Conservation (phyloP, 2,329 filamentous ascomycete species). For the Verticillium isaacii region DNA sequence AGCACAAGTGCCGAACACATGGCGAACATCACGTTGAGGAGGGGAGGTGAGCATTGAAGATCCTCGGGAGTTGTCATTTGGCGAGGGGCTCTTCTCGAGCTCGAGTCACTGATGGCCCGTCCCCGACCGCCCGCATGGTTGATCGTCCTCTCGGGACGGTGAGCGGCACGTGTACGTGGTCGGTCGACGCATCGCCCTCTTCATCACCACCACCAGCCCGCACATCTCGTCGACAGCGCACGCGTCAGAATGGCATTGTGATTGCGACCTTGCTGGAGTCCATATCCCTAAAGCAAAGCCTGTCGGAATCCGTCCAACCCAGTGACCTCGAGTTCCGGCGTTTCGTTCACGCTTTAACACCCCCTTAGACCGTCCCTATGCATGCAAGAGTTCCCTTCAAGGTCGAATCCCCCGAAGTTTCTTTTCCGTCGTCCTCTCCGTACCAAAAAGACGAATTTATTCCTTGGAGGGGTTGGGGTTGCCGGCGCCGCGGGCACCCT, state of each 20-base stretch:
- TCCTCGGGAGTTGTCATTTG: background rate
- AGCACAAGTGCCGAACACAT: background rate
- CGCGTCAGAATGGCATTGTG: conserved; percentile 3
- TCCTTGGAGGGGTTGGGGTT: conserved; percentile 19
- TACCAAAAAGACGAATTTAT: conserved; percentile 20
- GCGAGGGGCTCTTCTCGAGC: background rate
- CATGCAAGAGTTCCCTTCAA: conserved; percentile 1
- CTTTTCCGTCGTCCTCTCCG: conserved; percentile 17
- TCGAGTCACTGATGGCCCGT: background rate
- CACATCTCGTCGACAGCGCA: background rate
- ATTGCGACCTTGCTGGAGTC: conserved; percentile 4
- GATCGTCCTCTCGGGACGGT: background rate
- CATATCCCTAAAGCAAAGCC: conserved; percentile 5
- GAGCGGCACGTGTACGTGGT: background rate
- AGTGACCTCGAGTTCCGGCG: conserved; percentile 4
- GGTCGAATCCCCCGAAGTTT: conserved; percentile 7
- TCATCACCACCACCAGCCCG: background rate
- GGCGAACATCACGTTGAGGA: background rate
- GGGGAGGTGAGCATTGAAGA: background rate
- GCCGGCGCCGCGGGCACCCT: conserved; percentile 68
- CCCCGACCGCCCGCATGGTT: background rate
- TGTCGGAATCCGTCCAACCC: conserved; percentile 1
- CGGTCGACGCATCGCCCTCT: background rate
- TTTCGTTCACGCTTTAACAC: conserved; percentile 5
- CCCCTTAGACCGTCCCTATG: conserved; percentile 5